Evolutionary conservation across 1,139 yeast species (phyloP), one percentile per base, ranked within the genome.

Genomic region (Candida glucosophila): DNA sequence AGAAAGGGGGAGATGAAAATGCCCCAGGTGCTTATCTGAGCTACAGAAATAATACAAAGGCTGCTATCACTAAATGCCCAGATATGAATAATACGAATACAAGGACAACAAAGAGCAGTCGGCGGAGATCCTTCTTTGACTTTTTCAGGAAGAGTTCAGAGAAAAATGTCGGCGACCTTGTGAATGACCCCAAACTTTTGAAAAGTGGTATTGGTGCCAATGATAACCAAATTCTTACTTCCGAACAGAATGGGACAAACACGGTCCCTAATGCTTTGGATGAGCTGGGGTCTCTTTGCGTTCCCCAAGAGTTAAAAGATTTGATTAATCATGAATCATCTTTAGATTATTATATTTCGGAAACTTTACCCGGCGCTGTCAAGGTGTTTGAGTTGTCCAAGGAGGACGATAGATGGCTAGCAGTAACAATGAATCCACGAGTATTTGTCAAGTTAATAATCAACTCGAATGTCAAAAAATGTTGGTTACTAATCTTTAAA

Each of bases 401-500:
- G 14, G 52, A 53, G 28, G 55, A 51, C 26, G 71, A 68, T 1
- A 63, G 59, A 35, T 64, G 69, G 69, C 68, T 63, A 39, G 53
- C 62, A 63, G 32, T 63, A 19, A 62, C 69, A 1, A 41, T 52
- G 6, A 51, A 47, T 29, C 65, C 58, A 26, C 50, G 40, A 12
- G 34, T 63, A 2, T 64, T 61, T 29, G 33, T 58, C 17, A 63
- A 62, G 34, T 49, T 62, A 12, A 67, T 50, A 3, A 54, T 55
- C 10, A 60, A 62, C 35, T 52, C 59, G 31, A 52, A 49, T 5
- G 28, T 44, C 25, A 41, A 44, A 24, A 47, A 49, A 33, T 40
- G 58, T 24, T 64, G 70, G 70, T 38, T 63, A 30, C 45, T 63
- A 28, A 43, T 59, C 3, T 64, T 63, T 42, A 60, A 61, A 36